Percentiles rank a stretch among this genome's conserved stretches.
phyloP scores from a whole-genome alignment of 2,329 filamentous ascomycete species.

The Colletotrichum echinochloae region DNA sequence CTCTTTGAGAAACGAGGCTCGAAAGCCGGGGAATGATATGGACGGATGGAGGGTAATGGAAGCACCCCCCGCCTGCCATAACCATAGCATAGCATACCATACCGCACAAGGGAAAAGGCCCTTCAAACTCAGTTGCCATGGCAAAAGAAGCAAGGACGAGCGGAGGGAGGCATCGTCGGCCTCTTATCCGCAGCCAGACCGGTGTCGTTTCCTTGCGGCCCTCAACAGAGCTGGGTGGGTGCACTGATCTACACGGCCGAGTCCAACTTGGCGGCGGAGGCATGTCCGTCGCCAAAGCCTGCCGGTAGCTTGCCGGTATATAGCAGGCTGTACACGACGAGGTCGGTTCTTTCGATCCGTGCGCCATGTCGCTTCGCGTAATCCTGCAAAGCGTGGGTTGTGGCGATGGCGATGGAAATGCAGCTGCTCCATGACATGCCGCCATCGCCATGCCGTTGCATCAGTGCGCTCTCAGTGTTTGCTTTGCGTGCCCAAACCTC shows the following conservation, averaged over 20 bases:
- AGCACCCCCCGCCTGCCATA: too few relatives aligned
- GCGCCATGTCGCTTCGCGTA: background rate
- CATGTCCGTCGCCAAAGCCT: background rate
- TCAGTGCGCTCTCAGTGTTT: slow-evolving; percentile 34
- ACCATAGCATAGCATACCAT: too few relatives aligned
- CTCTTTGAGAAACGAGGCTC: background rate
- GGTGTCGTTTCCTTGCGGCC: background rate
- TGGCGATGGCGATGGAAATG: background rate
- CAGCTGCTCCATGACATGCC: slow-evolving; percentile 19
- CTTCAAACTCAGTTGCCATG: background rate
- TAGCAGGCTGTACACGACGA: background rate
- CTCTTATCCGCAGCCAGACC: background rate
- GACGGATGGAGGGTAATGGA: too few relatives aligned
- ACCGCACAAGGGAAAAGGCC: too few relatives aligned
- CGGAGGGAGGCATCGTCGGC: background rate
- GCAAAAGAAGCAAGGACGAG: background rate
- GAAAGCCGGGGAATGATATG: too few relatives aligned
- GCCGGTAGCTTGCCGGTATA: too few relatives aligned
- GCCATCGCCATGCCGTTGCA: slow-evolving; percentile 14
- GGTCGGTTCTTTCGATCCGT: background rate
- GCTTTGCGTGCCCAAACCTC: slow-evolving; percentile 34
- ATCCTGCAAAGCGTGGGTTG: background rate
- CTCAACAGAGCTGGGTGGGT: too few relatives aligned
- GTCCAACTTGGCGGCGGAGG: background rate
- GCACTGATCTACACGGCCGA: background rate